Evolutionary conservation across 1,284 basidiomycete genomes (phyloP).

Genomic region (Papiliotrema laurentii): DNA sequence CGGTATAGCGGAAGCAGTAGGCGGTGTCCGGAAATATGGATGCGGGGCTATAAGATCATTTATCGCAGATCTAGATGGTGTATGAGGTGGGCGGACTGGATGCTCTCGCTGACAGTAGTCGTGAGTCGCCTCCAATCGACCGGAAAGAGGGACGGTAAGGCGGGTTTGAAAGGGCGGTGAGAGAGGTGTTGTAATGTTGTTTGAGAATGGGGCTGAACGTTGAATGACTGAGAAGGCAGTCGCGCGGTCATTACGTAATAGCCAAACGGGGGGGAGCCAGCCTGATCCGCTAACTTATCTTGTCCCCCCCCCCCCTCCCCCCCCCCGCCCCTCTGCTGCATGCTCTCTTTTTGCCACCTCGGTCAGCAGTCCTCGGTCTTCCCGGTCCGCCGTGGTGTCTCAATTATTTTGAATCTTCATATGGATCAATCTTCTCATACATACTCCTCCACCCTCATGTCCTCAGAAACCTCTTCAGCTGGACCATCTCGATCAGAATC

Average conservation of each 20-base stretch:
- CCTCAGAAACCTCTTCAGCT: conserved; percentile 15
- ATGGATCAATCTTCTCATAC: not conserved
- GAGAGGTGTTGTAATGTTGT: not conserved
- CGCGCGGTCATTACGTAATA: no score
- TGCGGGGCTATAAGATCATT: no score
- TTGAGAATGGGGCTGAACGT: not conserved
- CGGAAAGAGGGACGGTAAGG: no score
- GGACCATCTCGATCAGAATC: conserved; percentile 18
- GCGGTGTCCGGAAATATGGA: no score
- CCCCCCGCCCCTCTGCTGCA: not conserved
- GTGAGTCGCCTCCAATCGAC: not conserved
- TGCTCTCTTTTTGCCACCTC: not conserved
- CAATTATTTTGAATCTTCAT: not conserved
- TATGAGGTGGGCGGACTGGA: not conserved
- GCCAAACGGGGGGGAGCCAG: no score
- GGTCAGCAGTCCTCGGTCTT: no score
- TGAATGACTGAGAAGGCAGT: not conserved
- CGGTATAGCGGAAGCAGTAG: no score
- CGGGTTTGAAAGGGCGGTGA: not conserved
- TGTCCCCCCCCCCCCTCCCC: no score
- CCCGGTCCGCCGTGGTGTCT: no score
- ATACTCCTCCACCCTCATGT: conserved; percentile 8
- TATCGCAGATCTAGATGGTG: no score
- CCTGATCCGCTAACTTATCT: no score
- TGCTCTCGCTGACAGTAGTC: not conserved